Evolutionary conservation across 129 eudicot species (phyloP), one percentile per base, ranked within the genome.

Genomic region (Logfia minima): DNA sequence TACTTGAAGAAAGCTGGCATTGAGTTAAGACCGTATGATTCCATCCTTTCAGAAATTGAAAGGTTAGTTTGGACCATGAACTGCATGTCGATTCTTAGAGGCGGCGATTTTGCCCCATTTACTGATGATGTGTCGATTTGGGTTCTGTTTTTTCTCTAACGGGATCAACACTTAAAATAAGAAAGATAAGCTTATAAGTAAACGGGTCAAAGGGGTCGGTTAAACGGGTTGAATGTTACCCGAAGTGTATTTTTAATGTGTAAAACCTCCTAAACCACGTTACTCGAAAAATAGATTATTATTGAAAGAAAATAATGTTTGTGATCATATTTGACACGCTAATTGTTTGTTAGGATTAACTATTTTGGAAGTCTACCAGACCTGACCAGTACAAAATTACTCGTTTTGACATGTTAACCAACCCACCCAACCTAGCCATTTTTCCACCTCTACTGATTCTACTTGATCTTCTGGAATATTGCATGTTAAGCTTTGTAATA

Each of bases 11-110:
- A 74, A 64, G 97, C 93, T 63, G 92, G 93, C 26, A 58, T 94
- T 34, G 97, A 94, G 82, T 71, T 91, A 84, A 75, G 86, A 81
- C 87, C 96, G 41, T 94, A 94, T 61, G 98, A 94, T 43, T 87
- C 96, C 65, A 83, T 94, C 83, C 91, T 94, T 60, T 75, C 91
- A 76, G 96, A 84, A 82, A 82, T 94, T 18, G 86, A 91, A 88
- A 91, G 91, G 98, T 91, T 77, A 68, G 82, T 65, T 58, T 69
- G 16, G 79, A 22, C 31, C 64, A 26, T 31, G 26, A 51, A 37
- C 29, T 66, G 19, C 35, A 71, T 59, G 55, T 51, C 23, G 14
- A 60, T 13, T 23, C 13, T 37, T 21, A 5, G 70, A 58, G 63
- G 63, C 4, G 14, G 63, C 63, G 21, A 7, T 58, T 19, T 8